Evolutionary conservation across 192 early-diverging fungal species (phyloP), one percentile per base, ranked within the genome.

Genomic region (Podila clonocystis): DNA sequence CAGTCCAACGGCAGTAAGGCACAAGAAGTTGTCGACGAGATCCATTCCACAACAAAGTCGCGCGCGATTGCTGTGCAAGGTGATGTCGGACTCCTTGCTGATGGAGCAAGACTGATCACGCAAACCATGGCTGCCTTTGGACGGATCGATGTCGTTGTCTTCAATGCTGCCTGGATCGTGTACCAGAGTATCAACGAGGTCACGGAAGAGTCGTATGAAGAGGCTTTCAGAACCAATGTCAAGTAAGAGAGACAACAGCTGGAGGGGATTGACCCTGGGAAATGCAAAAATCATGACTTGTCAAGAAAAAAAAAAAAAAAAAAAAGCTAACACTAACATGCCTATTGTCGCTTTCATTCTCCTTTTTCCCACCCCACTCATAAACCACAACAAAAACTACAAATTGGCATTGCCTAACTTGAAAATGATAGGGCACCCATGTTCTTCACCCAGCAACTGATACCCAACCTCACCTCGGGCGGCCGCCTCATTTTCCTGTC

Each of bases 81-180:
- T 3, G 94, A 92, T 13, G 93, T 94, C 73, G 90, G 94, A 68
- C 92, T 93, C 26, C 90, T 97, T 36, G 93, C 93, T 71, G 90
- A 94, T 9, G 95, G 95, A 62, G 90, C 95, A 28, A 87, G 86
- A 64, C 70, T 95, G 9, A 89, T 96, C 38, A 85, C 92, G 34
- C 93, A 93, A 2, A 94, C 94, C n/a, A 78, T 96, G 50, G 72
- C 89, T 59, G 85, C 50, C 1, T 78, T 71, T 67, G 75, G 75
- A 0, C 38, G 65, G 29, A 71, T 78, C 33, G 75, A 78, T 84
- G 68, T 94, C 57, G 75, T 97, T 1, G 89, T 96, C 83, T 96
- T 96, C 87, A 97, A 97, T 64, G 95, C 95, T 8, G 95, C 92
- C 48, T 95, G 95, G 73, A 84, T 97, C 65, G 90, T 94, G 38